These are phyloP conservation scores for Aspergillus transmontanensis DNA, from an alignment of 2,329 filamentous ascomycete species.

Conservation along the genomic window DNA sequence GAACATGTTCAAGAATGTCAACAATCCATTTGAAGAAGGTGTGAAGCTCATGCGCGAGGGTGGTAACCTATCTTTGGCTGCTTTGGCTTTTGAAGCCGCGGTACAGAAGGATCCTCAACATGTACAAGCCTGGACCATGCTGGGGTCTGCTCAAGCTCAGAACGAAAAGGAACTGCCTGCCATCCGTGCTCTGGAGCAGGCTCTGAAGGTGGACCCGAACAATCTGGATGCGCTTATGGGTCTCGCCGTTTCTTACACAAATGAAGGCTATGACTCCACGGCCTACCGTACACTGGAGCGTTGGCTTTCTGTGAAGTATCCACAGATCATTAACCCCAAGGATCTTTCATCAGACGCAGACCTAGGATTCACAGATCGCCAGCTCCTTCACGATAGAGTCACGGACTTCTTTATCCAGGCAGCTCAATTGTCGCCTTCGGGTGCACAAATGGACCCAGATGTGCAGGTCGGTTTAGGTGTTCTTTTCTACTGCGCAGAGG, in stretches of 20 bases:
- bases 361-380: slow-evolving; percentile 90
- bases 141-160: slow-evolving; percentile 91
- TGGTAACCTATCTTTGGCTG: slow-evolving; percentile 89
- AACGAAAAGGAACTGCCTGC: slow-evolving; percentile 98
- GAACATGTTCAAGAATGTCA: slow-evolving; percentile 80
- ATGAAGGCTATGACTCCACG: slow-evolving; percentile 96
- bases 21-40: slow-evolving; percentile 89
- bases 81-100: slow-evolving; percentile 92
- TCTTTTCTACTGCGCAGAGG: slow-evolving; percentile 95
- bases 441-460: slow-evolving; percentile 96
- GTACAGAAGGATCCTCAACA: slow-evolving; percentile 87
- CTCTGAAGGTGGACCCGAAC: slow-evolving; percentile 81
- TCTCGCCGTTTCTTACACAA: slow-evolving; percentile 93
- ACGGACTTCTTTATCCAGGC: slow-evolving; percentile 89
- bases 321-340: slow-evolving; percentile 72
- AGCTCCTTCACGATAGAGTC: slow-evolving; percentile 85
- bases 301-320: slow-evolving; percentile 96
- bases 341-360: slow-evolving; percentile 76
- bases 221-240: slow-evolving; percentile 93
- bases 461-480: slow-evolving; percentile 97
- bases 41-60: slow-evolving; percentile 90
- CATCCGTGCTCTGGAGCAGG: slow-evolving; percentile 89
- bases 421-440: slow-evolving; percentile 86
- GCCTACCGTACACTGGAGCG: slow-evolving; percentile 95
- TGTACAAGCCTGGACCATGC: slow-evolving; percentile 88